Base-by-base conservation (phyloP, 768 basidiomycete genomes). In the Trametes villosa region DNA sequence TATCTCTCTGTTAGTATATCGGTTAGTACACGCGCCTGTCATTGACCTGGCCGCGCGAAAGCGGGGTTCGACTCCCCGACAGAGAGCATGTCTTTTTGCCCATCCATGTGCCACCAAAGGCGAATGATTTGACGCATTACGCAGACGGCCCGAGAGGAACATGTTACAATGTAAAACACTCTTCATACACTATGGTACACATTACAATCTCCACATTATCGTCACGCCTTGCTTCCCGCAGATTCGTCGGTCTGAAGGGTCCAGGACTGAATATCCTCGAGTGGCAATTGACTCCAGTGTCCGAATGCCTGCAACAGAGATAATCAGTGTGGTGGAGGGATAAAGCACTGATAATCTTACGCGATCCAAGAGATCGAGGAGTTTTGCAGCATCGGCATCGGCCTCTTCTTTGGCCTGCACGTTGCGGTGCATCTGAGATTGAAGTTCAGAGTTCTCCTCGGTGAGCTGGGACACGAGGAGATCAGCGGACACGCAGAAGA, bases 201-300 rank as follows among this genome's bases (percentile, higher is more conserved):
- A n/a, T 30, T 20, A 22, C 15, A 38, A 40, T 9, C n/a, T 9
- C 24, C 33, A 34, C 33, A 34, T 13, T 7, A 41, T 27, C 11
- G 38, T 46, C 46, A 62, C 9, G 62, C 57, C 34, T 53, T 65
- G 47, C 55, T 60, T 27, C 55, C 59, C 9, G 56, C 56, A 20
- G 72, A 74, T 65, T 81, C 79, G 2, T 76, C 76, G 0, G 71
- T 65, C 55, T 74, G 70, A 55, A 81, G 57, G 12, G 76, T 68
- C 79, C 79, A 81, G 22, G 47, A 20, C 31, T 75, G 68, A n/a
- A 91, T 83, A 27, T 88, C 83, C n/a, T 89, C 86, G 51, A 80
- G 76, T 1, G 87, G 85, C 9, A 89, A 67, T 27, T 80, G 75
- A 56, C 73, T 71, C 85, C 87, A 90, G 53, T 76, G 77, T 12